Base-by-base conservation (phyloP, 163 green algal species). In the Chloroidium sp. region DNA sequence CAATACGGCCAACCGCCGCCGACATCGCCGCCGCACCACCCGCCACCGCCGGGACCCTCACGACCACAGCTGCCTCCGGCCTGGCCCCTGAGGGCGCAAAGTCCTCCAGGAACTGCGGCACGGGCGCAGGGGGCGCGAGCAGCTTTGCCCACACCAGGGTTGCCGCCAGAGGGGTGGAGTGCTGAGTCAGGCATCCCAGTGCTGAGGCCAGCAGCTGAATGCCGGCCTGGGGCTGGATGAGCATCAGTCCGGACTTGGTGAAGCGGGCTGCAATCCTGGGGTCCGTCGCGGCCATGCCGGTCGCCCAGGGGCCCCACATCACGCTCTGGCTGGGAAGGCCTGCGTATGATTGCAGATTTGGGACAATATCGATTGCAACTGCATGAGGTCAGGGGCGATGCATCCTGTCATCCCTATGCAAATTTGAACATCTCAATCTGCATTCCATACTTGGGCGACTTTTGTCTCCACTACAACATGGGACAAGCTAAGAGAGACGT, bases 231-330 rank as follows among this genome's bases (percentile, higher is more conserved):
- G 83, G 79, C 61, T 2, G 1, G 2, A 86, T 68, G 14, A 80
- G 3, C 8, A 36, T 61, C 69, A 87, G 76, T 6, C 83, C 83
- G 10, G 77, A 6, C 74, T 64, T n/a, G 76, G 85, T 4, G 12
- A 86, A 78, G 62, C 79, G 69, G 8, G 13, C 59, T 4, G 76
- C 1, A 2, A 85, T 81, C 13, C 12, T 61, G 4, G 82, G 61
- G 79, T 89, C 77, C 10, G 62, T 61, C 4, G 69, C 75, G 61
- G 90, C 89, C 90, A 93, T 93, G 76, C 90, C 90, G 12, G 62
- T 83, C 1, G 79, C 82, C 90, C 89, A 92, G 59, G 90, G 84
- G 59, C 90, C 89, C 84, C 88, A 93, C 85, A 91, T 85, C n/a
- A 92, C 79, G 69, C 76, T 86, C 1, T 13, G 2, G 8, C 64